Conservation (phyloP, 495 filamentous ascomycete species). For the Achaetomiella virescens region DNA sequence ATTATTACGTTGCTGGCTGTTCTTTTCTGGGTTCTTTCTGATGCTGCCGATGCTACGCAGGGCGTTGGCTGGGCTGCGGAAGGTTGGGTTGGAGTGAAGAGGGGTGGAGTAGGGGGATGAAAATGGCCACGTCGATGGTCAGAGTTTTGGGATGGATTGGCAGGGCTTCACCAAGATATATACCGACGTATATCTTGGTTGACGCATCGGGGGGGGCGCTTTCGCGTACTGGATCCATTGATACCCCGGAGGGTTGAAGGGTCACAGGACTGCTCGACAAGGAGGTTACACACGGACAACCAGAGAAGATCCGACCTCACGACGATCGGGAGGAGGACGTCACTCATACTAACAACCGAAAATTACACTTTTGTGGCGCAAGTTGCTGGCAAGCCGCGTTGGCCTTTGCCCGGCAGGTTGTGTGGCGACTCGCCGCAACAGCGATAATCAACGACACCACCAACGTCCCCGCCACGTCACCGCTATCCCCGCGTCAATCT, state of each 20-base stretch:
- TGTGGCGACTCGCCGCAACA: neutral
- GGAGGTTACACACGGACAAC: neutral
- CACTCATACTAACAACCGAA: neutral
- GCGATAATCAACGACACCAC: neutral
- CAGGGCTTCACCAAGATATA: too few species aligned
- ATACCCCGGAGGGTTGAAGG: neutral
- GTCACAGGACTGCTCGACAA: too few species aligned
- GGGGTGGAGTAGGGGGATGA: too few species aligned
- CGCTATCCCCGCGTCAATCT: neutral
- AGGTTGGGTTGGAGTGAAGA: neutral
- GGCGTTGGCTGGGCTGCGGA: neutral
- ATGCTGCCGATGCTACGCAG: neutral
- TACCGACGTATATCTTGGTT: too few species aligned
- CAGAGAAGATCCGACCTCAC: too few species aligned
- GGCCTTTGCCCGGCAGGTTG: slow-evolving; percentile 23
- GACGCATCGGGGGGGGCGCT: neutral
- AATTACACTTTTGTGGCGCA: neutral
- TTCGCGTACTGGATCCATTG: neutral
- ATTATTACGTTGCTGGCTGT: neutral
- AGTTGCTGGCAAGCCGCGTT: neutral
- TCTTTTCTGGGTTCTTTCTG: slow-evolving; percentile 1
- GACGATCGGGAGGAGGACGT: neutral
- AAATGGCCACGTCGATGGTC: too few species aligned
- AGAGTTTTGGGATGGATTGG: too few species aligned
- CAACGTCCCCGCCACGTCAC: neutral